These are phyloP conservation scores for Ganoderma boninense DNA, from an alignment of 1,284 basidiomycete genomes.

Conservation along the genomic window DNA sequence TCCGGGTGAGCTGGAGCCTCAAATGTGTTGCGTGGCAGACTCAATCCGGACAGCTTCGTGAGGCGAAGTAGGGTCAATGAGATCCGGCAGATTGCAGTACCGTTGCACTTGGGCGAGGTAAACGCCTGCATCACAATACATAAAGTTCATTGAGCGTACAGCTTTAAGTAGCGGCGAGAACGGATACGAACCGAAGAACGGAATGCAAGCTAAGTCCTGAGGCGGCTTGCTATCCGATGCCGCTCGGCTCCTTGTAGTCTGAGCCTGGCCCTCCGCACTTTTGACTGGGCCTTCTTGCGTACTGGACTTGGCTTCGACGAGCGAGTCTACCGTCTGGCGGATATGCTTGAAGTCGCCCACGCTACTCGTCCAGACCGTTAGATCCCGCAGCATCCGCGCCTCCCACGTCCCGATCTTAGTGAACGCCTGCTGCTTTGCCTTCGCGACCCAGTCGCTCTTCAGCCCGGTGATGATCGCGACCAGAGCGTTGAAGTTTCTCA, in stretches of 20 bases:
- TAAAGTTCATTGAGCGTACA: constrained; percentile 5
- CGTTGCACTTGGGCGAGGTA: constrained; percentile 80
- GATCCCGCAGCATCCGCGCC: constrained; percentile 77
- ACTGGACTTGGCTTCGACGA: constrained; percentile 69
- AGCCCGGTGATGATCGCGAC: constrained; percentile 86
- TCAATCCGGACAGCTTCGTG: constrained; percentile 73
- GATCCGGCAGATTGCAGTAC: constrained; percentile 75
- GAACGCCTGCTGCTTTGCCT: constrained; percentile 76
- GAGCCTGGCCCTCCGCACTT: constrained; percentile 51
- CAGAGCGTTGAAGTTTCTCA: constrained; percentile 84
- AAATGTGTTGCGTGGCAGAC: constrained; percentile 64
- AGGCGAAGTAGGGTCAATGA: constrained; percentile 85
- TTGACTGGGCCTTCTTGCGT: constrained; percentile 59
- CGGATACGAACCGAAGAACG: constrained; percentile 74
- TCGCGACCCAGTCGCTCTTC: constrained; percentile 74
- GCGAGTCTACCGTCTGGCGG: constrained; percentile 68
- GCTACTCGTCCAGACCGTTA: constrained; percentile 75
- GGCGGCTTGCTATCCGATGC: constrained; percentile 53
- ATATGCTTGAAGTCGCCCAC: constrained; percentile 82
- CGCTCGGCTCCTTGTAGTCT: constrained; percentile 50
- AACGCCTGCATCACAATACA: constrained; percentile 56
- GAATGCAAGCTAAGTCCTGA: constrained; percentile 66
- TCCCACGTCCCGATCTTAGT: constrained; percentile 77
- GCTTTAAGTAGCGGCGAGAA: background rate
- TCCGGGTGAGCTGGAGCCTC: constrained; percentile 76